phyloP scores from a whole-genome alignment of 1,284 basidiomycete genomes.

The Melampsora larici-populina region DNA sequence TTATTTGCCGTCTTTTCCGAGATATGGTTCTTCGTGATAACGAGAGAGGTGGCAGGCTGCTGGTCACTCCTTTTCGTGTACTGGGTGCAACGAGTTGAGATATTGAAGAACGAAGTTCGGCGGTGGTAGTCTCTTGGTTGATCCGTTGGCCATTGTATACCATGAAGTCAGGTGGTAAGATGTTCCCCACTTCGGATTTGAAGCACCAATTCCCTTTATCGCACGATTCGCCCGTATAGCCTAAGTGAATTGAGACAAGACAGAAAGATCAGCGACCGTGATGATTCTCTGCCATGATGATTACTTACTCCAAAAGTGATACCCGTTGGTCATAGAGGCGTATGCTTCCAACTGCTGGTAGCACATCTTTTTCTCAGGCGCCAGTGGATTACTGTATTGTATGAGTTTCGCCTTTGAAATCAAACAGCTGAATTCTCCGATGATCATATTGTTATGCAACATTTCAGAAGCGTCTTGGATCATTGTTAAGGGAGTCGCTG shows the following conservation, averaged over 20 bases:
- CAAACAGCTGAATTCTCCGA: conserved; percentile 57
- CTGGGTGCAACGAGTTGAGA: neutral
- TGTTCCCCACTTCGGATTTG: neutral
- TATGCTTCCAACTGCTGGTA: conserved; percentile 1
- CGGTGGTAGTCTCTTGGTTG: neutral
- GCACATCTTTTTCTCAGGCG: neutral
- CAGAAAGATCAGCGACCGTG: neutral
- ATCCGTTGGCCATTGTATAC: neutral
- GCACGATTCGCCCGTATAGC: conserved; percentile 6
- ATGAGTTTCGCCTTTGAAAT: neutral
- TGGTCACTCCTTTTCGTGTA: neutral
- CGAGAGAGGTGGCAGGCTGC: neutral
- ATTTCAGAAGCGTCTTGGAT: conserved; percentile 56
- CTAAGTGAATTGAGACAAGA: neutral
- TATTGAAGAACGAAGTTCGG: neutral
- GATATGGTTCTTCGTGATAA: neutral
- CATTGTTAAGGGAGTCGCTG: conserved; percentile 56
- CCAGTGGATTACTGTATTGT: conserved; percentile 44
- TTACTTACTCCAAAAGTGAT: neutral
- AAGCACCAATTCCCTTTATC: conserved; percentile 9
- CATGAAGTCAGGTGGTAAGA: neutral
- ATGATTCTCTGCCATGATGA: too few relatives aligned
- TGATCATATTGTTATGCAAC: conserved; percentile 63
- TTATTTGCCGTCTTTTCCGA: neutral
- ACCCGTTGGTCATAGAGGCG: neutral